Conservation (phyloP, 1,139 yeast species). For the Debaryomyces robertsiae region DNA sequence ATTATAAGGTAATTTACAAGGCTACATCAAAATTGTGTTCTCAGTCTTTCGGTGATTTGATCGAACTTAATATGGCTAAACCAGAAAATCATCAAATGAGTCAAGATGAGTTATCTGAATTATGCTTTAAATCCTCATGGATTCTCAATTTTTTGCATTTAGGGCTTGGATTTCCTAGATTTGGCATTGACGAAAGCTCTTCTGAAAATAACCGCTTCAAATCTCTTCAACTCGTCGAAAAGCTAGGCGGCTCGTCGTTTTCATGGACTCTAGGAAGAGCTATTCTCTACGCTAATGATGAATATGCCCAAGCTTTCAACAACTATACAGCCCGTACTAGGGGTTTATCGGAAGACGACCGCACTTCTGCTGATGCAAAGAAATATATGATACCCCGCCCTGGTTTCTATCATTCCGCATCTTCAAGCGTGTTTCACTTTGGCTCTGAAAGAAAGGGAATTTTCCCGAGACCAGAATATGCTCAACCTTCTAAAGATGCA, state of each 20-base stretch:
- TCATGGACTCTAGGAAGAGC: constrained; percentile 90
- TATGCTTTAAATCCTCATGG: constrained; percentile 76
- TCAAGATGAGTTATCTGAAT: constrained; percentile 45
- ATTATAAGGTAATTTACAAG: constrained; percentile 42
- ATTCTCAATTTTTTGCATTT: constrained; percentile 68
- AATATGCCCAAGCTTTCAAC: constrained; percentile 42
- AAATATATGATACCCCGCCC: constrained; percentile 22
- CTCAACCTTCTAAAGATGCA: constrained; percentile 24
- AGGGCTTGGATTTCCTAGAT: constrained; percentile 72
- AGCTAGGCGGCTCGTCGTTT: constrained; percentile 64
- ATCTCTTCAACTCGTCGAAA: constrained; percentile 63
- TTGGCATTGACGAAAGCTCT: constrained; percentile 44
- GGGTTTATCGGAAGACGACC: constrained; percentile 7
- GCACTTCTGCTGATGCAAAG: constrained; percentile 25
- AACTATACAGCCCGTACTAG: constrained; percentile 23
- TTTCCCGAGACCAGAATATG: constrained; percentile 46
- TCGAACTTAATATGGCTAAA: constrained; percentile 37
- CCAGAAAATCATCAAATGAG: constrained; percentile 29
- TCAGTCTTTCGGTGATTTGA: constrained; percentile 41
- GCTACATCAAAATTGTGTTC: constrained; percentile 52
- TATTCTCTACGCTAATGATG: constrained; percentile 58
- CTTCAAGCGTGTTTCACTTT: constrained; percentile 46
- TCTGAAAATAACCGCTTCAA: constrained; percentile 34
- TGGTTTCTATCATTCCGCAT: constrained; percentile 56
- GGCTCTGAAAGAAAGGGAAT: constrained; percentile 58